Conservation (phyloP, 768 basidiomycete genomes). For the Lentinula raphanica region DNA sequence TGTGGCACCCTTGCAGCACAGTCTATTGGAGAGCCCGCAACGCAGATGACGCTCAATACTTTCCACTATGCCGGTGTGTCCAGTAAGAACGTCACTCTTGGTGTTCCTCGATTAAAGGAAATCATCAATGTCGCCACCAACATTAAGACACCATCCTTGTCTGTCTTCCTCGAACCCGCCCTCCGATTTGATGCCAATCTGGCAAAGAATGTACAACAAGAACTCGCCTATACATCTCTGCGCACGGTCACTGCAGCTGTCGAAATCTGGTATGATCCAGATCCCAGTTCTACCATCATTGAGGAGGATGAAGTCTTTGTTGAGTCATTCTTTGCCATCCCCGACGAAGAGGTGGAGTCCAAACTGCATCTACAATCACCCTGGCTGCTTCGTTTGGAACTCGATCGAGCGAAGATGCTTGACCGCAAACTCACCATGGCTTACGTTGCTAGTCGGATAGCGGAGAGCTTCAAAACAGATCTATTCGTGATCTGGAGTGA, state of each 20-base stretch:
- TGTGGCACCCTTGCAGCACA: slow-evolving; percentile 97
- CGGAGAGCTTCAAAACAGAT: slow-evolving; percentile 92
- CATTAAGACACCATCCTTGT: slow-evolving; percentile 97
- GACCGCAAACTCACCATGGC: slow-evolving; percentile 95
- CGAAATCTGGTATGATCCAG: slow-evolving; percentile 98
- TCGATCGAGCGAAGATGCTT: slow-evolving; percentile 96
- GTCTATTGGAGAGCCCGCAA: slow-evolving; percentile 98
- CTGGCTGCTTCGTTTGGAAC: slow-evolving; percentile 94
- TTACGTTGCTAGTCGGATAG: slow-evolving; percentile 89
- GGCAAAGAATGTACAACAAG: slow-evolving; percentile 89
- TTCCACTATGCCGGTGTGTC: slow-evolving; percentile 99
- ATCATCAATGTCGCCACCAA: slow-evolving; percentile 99
- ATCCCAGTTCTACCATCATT: slow-evolving; percentile 87
- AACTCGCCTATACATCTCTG: slow-evolving; percentile 89
- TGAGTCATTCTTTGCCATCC: slow-evolving; percentile 98
- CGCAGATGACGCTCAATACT: slow-evolving; percentile 99
- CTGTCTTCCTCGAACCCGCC: slow-evolving; percentile 78
- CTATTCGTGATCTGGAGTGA: slow-evolving; percentile 98
- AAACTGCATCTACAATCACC: slow-evolving; percentile 92
- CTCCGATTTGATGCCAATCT: slow-evolving; percentile 53
- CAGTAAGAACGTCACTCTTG: slow-evolving; percentile 98
- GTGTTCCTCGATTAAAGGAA: slow-evolving; percentile 98
- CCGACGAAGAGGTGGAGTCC: slow-evolving; percentile 90
- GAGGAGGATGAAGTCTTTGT: slow-evolving; percentile 96
- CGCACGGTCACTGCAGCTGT: slow-evolving; percentile 92